Base-by-base conservation (phyloP, 129 eudicot genomes). In the Oenanthe sinensis region DNA sequence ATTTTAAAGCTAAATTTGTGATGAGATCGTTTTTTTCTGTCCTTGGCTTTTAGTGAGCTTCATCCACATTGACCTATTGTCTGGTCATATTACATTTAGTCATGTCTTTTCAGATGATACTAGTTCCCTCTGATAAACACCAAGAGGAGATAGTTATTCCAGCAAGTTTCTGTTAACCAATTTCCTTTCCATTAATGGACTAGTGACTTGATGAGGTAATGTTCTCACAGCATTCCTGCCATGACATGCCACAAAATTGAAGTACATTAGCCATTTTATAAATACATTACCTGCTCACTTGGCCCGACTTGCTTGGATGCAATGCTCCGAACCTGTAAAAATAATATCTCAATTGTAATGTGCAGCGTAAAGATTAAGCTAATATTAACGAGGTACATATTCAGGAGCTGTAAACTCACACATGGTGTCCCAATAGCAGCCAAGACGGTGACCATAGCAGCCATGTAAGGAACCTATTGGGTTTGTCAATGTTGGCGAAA, bases 231-330 rank as follows among this genome's bases (percentile, higher is more conserved):
- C 28, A 22, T 15, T 43, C 52, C 9, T 33, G 45, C 44, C 9
- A 16, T 37, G 33, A 43, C 49, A 71, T 71, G 50, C 30, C 75
- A 73, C 46, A 24, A 45, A 73, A 44, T 20, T 73, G 55, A 24
- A 45, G 19, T 45, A 45, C 14, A n/a, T 12, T 22, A 44, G 9
- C 16, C 19, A 74, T 24, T 45, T 17, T 4, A 26, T 10, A 39
- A n/a, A 36, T 28, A 10, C 8, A 75, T 81, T 79, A 90, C 98
- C 97, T 93, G 98, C 82, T 93, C 96, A 48, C 81, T 84, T 10
- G 97, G 96, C 48, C 98, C 97, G 47, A 87, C 91, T 91, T 91
- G 97, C 84, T 93, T 93, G 81, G 98, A 93, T 47, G 89, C 93
- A 81, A 93, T 93, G 84, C 98, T 93, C 6, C 92, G 80, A 54